These are phyloP conservation scores for Pseudocercospora fijiensis DNA, from an alignment of 2,329 filamentous ascomycete genomes.

Conservation along the genomic window DNA sequence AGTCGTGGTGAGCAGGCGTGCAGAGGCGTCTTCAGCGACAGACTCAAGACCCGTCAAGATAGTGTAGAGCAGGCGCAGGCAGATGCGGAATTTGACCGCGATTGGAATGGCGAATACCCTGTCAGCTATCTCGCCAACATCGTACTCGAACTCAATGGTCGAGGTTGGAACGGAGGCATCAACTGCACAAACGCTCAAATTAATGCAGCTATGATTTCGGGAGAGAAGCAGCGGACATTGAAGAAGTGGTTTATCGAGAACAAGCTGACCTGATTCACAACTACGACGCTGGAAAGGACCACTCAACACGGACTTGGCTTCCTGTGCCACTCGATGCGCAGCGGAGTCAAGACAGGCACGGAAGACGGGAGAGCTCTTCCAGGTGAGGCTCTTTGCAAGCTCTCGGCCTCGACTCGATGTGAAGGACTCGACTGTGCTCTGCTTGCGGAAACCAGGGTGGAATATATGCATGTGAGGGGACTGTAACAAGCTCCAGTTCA, in stretches of 20 bases:
- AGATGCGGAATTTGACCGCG: constrained; percentile 2
- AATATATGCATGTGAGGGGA: not conserved
- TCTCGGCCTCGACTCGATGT: not conserved
- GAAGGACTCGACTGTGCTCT: not conserved
- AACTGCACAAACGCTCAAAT: not conserved
- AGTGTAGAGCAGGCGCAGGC: not conserved
- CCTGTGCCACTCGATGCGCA: not conserved
- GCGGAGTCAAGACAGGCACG: not conserved
- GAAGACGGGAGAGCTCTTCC: not conserved
- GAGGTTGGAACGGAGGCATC: not conserved
- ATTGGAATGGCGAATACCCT: not conserved
- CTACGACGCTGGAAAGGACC: not conserved
- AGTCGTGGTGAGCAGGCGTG: not conserved
- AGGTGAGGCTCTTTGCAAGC: not conserved
- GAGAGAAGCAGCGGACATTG: not conserved
- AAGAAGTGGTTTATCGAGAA: not conserved
- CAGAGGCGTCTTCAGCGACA: not conserved
- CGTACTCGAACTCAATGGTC: not conserved
- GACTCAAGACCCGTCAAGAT: not conserved
- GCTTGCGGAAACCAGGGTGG: not conserved
- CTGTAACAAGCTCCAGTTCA: not conserved
- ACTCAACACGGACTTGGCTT: not conserved
- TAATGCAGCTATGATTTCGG: not conserved
- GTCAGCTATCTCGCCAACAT: not conserved
- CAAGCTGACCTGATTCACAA: not conserved